phyloP scores from a whole-genome alignment of 225 moss, liverwort and hornwort species.

The Straminergon stramineum region DNA sequence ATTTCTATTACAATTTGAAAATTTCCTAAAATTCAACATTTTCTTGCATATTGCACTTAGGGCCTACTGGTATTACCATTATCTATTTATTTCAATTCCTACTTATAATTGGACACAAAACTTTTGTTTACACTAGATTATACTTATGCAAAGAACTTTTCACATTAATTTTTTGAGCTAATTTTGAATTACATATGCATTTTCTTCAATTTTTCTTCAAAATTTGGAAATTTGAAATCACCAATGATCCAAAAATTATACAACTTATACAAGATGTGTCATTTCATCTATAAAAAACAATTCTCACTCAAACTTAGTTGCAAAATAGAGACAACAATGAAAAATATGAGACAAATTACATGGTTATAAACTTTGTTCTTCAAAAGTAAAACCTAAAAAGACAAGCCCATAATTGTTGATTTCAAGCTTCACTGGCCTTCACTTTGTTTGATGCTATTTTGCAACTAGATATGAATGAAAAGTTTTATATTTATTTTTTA shows the following conservation, averaged over 20 bases:
- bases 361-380: not conserved
- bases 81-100: too few species aligned
- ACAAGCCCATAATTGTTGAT: accelerated
- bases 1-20: not conserved
- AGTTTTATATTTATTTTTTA: too few species aligned
- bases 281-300: not conserved
- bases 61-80: too few species aligned
- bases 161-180: accelerated
- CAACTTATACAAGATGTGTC: accelerated
- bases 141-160: accelerated
- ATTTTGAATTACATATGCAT: not conserved
- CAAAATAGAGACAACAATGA: not conserved
- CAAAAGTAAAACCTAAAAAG: accelerated
- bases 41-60: not conserved
- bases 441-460: not conserved
- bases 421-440: not conserved
- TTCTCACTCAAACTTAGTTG: not conserved
- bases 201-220: not conserved
- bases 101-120: accelerated
- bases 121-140: not conserved
- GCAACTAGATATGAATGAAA: not conserved
- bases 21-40: not conserved
- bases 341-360: accelerated
- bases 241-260: too few species aligned
- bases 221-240: not conserved